Conservation (phyloP, 176 grass and related monocot genomes). For the Raddia guianensis region DNA sequence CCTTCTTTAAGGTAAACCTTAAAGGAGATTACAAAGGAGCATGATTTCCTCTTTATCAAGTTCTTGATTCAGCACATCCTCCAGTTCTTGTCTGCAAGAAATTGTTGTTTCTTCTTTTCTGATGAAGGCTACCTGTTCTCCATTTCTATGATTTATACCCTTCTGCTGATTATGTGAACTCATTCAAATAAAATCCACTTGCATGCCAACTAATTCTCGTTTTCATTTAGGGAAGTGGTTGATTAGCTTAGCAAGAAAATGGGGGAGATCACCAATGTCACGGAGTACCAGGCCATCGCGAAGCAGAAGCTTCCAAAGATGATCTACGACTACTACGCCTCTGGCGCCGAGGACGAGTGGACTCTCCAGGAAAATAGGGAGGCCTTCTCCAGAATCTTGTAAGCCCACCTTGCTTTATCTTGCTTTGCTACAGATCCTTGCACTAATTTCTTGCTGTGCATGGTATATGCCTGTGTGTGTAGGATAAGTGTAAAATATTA, state of each 20-base stretch:
- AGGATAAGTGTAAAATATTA: not conserved
- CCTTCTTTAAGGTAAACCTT: conserved; percentile 31
- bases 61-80: conserved; percentile 24
- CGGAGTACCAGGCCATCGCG: conserved; percentile 85
- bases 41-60: not conserved
- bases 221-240: too few species aligned
- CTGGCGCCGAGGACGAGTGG: conserved; percentile 94
- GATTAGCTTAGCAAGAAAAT: not conserved
- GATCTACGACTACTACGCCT: conserved; percentile 90
- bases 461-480: not conserved
- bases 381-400: conserved; percentile 92
- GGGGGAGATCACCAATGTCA: conserved; percentile 91
- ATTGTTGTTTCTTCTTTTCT: not conserved
- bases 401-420: conserved; percentile 7
- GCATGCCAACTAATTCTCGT: too few species aligned
- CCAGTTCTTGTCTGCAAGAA: not conserved
- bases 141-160: not conserved
- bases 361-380: conserved; percentile 90
- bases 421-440: not conserved
- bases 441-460: not conserved
- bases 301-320: conserved; percentile 95
- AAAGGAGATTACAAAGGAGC: not conserved
- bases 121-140: not conserved
- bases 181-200: too few species aligned
- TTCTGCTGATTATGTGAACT: too few species aligned